Conservation (phyloP, 2,329 filamentous ascomycete genomes). For the Cryphonectria carpinicola region DNA sequence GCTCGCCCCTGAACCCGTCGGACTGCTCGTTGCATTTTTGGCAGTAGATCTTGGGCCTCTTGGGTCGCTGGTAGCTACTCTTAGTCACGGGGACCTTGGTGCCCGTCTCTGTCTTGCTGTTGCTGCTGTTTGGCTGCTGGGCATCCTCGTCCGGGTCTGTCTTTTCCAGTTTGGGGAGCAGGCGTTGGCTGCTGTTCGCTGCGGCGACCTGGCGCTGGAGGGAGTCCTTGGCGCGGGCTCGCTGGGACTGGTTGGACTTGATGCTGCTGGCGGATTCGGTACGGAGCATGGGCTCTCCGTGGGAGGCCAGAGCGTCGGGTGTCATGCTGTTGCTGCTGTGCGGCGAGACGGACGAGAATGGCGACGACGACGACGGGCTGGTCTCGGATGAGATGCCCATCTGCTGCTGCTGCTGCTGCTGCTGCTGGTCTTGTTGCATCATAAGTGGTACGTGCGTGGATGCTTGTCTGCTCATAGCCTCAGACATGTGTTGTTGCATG, state of each 20-base stretch:
- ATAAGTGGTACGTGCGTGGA: constrained; percentile 17
- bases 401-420: constrained; percentile 13
- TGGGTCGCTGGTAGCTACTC: constrained; percentile 61
- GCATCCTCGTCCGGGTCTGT: constrained; percentile 31
- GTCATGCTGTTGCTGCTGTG: constrained; percentile 35
- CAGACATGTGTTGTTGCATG: constrained; percentile 9
- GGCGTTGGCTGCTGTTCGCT: constrained; percentile 31
- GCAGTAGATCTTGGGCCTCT: constrained; percentile 74
- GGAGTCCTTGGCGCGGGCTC: constrained; percentile 52
- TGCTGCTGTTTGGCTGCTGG: constrained; percentile 25
- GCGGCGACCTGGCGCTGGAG: constrained; percentile 49
- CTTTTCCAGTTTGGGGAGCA: constrained; percentile 51
- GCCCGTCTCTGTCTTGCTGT: constrained; percentile 40
- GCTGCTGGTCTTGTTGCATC: not conserved
- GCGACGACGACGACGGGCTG: constrained; percentile 5
- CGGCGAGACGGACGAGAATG: not conserved
- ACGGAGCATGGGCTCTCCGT: constrained; percentile 42
- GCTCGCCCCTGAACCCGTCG: constrained; percentile 82
- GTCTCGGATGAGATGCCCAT: constrained; percentile 9
- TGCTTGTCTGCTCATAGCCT: constrained; percentile 6
- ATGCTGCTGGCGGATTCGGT: constrained; percentile 54
- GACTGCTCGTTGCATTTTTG: constrained; percentile 70
- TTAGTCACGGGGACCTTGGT: constrained; percentile 49
- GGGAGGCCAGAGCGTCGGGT: constrained; percentile 46
- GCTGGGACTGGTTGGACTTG: constrained; percentile 50